phyloP scores from a whole-genome alignment of 2,329 filamentous ascomycete species.

The Epichloe uncinata region DNA sequence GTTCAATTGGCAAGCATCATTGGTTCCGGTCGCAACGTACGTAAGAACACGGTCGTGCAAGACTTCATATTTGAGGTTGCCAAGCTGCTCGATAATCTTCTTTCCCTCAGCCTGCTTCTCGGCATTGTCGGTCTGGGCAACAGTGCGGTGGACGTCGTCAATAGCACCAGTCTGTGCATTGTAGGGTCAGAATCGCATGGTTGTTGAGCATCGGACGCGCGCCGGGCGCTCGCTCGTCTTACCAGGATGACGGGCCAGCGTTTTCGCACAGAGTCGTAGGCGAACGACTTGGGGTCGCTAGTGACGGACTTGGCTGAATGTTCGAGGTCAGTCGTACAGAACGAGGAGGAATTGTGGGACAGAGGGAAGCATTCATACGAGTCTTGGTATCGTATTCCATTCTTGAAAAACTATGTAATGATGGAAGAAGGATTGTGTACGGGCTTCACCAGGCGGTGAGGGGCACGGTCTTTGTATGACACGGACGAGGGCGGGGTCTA shows the following conservation, averaged over 20 bases:
- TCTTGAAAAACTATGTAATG: conserved; percentile 21
- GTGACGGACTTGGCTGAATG: conserved; percentile 62
- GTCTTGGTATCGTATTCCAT: conserved; percentile 70
- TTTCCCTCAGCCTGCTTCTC: conserved; percentile 70
- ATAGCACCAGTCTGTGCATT: conserved; percentile 65
- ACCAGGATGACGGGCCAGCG: conserved; percentile 93
- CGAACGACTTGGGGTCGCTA: conserved; percentile 75
- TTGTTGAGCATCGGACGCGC: not conserved
- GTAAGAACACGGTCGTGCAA: conserved; percentile 73
- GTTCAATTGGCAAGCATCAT: not conserved
- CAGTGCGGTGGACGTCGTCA: conserved; percentile 79
- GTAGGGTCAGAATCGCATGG: not conserved
- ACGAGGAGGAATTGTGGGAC: conserved; percentile 1
- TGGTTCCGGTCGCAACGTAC: conserved; percentile 32
- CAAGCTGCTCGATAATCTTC: conserved; percentile 65
- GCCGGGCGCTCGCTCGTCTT: conserved; percentile 16
- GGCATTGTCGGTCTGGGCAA: conserved; percentile 43
- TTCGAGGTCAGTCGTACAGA: conserved; percentile 5
- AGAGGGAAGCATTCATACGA: conserved; percentile 37
- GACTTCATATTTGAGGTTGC: conserved; percentile 82
- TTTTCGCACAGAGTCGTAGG: conserved; percentile 68
- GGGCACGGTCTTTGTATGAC: not conserved
- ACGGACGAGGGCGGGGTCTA: no score
- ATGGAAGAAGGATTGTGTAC: not conserved
- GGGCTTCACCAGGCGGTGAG: not conserved